These are phyloP conservation scores for Tylopilus balloui DNA, from an alignment of 768 basidiomycete species.

Conservation along the genomic window DNA sequence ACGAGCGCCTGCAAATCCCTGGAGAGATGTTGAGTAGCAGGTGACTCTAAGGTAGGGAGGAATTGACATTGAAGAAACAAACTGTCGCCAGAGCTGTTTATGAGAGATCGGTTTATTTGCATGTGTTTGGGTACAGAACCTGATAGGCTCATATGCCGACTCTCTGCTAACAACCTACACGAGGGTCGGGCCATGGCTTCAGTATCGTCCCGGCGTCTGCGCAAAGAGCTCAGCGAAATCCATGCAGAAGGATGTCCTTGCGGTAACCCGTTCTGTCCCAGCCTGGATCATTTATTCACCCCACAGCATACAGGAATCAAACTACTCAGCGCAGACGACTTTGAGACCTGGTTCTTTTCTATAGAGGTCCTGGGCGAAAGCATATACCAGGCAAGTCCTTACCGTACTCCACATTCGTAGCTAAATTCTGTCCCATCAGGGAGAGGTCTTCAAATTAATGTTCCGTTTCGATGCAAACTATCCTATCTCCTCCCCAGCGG, in stretches of 20 bases:
- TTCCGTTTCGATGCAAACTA: slow-evolving; percentile 81
- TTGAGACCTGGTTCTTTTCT: slow-evolving; percentile 70
- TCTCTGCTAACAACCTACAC: slow-evolving; percentile 13
- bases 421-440: slow-evolving; percentile 39
- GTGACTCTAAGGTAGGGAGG: slow-evolving; percentile 72
- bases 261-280: slow-evolving; percentile 36
- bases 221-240: slow-evolving; percentile 70
- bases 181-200: slow-evolving; percentile 45
- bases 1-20: slow-evolving; percentile 63
- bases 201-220: slow-evolving; percentile 59
- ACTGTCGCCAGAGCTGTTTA: slow-evolving; percentile 6
- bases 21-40: slow-evolving; percentile 41
- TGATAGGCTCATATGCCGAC: slow-evolving; percentile 5
- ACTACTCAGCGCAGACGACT: slow-evolving; percentile 71
- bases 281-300: slow-evolving; percentile 1
- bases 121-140: slow-evolving; percentile 28
- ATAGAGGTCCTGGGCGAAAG: slow-evolving; percentile 85
- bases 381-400: slow-evolving; percentile 55
- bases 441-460: slow-evolving; percentile 70
- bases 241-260: slow-evolving; percentile 61
- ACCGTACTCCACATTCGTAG: background rate
- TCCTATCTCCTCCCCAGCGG: slow-evolving; percentile 84
- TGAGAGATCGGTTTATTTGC: slow-evolving; percentile 36
- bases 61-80: slow-evolving; percentile 33
- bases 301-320: slow-evolving; percentile 52